Conservation (phyloP, 2,329 filamentous ascomycete species). For the Sphaerulina vaccinii region DNA sequence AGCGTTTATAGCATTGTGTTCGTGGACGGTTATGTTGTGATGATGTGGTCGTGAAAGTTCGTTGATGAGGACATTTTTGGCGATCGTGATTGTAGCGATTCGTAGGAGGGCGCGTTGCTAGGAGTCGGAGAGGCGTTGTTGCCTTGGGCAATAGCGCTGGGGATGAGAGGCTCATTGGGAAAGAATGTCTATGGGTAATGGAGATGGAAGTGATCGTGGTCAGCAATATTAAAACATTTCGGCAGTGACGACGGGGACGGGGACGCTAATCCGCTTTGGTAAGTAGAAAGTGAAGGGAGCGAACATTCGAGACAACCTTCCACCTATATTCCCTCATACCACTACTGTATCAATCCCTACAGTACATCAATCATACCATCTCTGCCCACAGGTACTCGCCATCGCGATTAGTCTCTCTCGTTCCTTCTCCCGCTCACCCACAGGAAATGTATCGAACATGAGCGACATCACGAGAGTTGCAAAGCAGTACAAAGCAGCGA, state of each 20-base stretch:
- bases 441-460: not conserved
- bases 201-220: not conserved
- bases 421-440: not conserved
- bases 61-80: constrained; percentile 17
- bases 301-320: constrained; percentile 2
- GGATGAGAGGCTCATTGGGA: constrained; percentile 39
- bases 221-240: not conserved
- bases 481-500: not conserved
- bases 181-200: not conserved
- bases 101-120: constrained; percentile 32
- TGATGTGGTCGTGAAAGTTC: constrained; percentile 17
- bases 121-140: constrained; percentile 36
- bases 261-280: no score
- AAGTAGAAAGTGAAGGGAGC: no score
- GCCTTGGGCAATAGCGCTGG: constrained; percentile 38
- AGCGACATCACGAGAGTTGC: not conserved
- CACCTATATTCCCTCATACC: no score
- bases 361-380: no score
- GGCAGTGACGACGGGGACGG: not conserved
- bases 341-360: no score
- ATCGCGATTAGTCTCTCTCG: not conserved
- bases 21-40: constrained; percentile 19
- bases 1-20: constrained; percentile 16
- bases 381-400: not conserved
- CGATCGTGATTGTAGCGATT: constrained; percentile 19